Percentiles rank a stretch among this genome's conserved stretches.
Conservation (phyloP, 2,329 filamentous ascomycete species). For the Fusarium cicatricum region DNA sequence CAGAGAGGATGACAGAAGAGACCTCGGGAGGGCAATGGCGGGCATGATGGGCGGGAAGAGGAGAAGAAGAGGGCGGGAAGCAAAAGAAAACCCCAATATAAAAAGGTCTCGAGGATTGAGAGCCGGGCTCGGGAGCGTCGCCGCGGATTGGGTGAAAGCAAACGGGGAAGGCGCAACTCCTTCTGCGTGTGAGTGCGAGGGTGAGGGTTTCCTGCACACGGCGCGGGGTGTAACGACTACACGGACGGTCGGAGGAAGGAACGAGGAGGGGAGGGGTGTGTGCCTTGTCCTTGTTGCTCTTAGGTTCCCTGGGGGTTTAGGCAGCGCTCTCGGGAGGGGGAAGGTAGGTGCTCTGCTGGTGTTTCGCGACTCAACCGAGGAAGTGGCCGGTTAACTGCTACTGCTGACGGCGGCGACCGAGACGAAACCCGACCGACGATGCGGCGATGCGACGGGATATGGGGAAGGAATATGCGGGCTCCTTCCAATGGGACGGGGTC, state of each 20-base stretch:
- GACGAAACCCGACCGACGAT: conserved; percentile 37
- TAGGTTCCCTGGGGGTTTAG: conserved; percentile 24
- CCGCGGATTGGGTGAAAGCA: conserved; percentile 25
- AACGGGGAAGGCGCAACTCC: conserved; percentile 22
- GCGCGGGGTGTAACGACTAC: conserved; percentile 22
- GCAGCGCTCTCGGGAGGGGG: conserved; percentile 11
- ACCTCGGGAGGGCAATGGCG: conserved; percentile 42
- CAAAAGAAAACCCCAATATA: conserved; percentile 39
- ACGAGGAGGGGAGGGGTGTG: conserved; percentile 5
- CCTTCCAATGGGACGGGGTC: conserved; percentile 40
- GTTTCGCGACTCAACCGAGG: conserved; percentile 36
- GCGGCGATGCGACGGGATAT: conserved; percentile 33
- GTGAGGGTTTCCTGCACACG: conserved; percentile 12
- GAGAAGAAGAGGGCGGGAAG: conserved; percentile 31
- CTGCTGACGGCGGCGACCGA: conserved; percentile 38
- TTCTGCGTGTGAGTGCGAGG: not conserved
- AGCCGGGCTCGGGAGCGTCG: conserved; percentile 36
- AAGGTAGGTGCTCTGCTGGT: conserved; percentile 15
- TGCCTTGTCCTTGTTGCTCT: not conserved
- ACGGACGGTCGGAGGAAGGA: conserved; percentile 27
- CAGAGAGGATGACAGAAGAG: conserved; percentile 43
- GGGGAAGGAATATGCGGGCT: conserved; percentile 25
- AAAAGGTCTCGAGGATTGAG: conserved; percentile 32
- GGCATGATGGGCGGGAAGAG: conserved; percentile 41
- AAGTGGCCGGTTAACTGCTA: conserved; percentile 35